Percentiles rank a stretch among this genome's conserved stretches.
phyloP scores from a whole-genome alignment of 805 yeast species.

The Zygosaccharomyces pseudorouxii region DNA sequence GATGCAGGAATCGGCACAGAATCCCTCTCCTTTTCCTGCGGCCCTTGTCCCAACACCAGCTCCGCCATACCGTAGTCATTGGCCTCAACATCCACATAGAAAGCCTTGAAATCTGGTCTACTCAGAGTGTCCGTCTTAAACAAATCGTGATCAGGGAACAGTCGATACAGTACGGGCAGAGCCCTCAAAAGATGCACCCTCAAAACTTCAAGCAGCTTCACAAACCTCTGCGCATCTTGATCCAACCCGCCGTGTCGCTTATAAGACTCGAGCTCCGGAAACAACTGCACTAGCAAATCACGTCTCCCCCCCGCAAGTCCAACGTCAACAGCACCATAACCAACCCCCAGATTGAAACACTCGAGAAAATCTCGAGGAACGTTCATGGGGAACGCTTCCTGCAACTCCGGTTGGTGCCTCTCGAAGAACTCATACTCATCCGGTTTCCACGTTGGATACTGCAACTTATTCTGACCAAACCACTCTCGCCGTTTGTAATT shows the following conservation, averaged over 20 bases:
- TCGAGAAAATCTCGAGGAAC: slow-evolving; percentile 24
- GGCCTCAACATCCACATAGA: slow-evolving; percentile 3
- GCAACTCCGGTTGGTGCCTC: slow-evolving; percentile 1
- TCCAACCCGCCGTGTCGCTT: slow-evolving; percentile 16
- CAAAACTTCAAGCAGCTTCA: slow-evolving; percentile 22
- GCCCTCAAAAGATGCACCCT: slow-evolving; percentile 23
- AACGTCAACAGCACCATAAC: not conserved
- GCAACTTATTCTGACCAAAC: slow-evolving; percentile 17
- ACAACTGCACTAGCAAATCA: slow-evolving; percentile 23
- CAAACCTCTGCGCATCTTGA: slow-evolving; percentile 17
- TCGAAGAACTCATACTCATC: slow-evolving; percentile 10
- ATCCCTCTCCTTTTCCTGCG: not conserved
- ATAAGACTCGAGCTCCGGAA: slow-evolving; percentile 31
- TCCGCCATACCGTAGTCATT: not conserved
- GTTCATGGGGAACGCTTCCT: slow-evolving; percentile 18
- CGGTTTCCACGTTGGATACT: slow-evolving; percentile 18
- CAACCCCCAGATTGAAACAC: not conserved
- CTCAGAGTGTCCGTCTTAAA: slow-evolving; percentile 25
- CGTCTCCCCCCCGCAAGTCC: slow-evolving; percentile 8
- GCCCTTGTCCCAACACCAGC: not conserved
- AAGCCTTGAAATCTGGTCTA: slow-evolving; percentile 24
- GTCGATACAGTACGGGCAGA: slow-evolving; percentile 27
- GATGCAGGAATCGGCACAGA: not conserved
- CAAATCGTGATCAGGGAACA: slow-evolving; percentile 32
- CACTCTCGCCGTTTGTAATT: slow-evolving; percentile 30